Evolutionary conservation across 306 rosid genomes (phyloP), one percentile per base, ranked within the genome.

Genomic region (Cicer arietinum): DNA sequence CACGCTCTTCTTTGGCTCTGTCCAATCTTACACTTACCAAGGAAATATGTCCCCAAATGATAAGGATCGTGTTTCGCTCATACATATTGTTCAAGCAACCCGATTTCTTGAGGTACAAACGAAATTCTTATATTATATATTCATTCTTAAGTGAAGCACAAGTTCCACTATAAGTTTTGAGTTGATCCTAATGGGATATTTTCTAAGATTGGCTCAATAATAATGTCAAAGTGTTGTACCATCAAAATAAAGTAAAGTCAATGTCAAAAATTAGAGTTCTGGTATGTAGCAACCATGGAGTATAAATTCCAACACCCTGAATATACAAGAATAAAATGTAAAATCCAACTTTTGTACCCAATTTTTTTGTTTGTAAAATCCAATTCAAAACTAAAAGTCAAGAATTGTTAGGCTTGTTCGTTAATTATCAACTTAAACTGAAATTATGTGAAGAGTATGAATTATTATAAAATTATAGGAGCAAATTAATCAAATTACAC

Each of bases 81-180:
- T 50, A 50, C 56, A 6, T 6, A 13, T 50, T 25, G 30, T 25
- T 25, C 30, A 25, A 25, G 30, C 3, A 25, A 25, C 30, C 3
- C 8, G 20, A 50, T 18, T n/a, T 12, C 17, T 7, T 48, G 8
- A 48, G 5, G 5, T 45, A 45, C 1, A 47, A 1, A 47, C 3
- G 7, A 47, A 47, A 47, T 47, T 44, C 10, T 20, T 20, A 20
- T 44, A 9, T 6, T 51, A 53, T 53, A 59, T 20, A 59, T 78
- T 71, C 42, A 52, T 13, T 44, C 39, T 64, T 79, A 79, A 72
- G 74, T 10, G 52, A 72, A 64, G 18, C 78, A 69, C 71, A 6
- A 17, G 37, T 13, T 62, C 44, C 20, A 70, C 64, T 41, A 2
- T 57, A 57, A 10, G 43, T 25, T 69, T 22, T 22, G 44, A 69